A percentile compares a stretch with the other conserved stretches of the same genome.
Conservation (phyloP, 164 flowering plant species). For the Vitis rotundifolia region DNA sequence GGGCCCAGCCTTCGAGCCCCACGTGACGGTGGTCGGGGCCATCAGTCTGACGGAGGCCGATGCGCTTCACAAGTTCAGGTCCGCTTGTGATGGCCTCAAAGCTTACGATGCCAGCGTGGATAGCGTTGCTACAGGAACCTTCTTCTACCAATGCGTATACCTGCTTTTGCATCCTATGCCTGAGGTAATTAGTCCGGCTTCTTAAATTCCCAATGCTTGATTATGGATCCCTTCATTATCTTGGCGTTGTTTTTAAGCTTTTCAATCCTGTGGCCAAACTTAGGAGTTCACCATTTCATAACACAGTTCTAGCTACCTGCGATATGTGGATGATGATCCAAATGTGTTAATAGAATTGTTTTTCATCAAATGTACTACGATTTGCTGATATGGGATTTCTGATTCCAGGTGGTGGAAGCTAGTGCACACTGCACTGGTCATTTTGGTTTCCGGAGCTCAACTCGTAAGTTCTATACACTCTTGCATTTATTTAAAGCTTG, state of each 20-base stretch:
- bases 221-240: not conserved
- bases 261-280: too few species aligned
- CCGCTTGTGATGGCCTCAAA: conserved; percentile 65
- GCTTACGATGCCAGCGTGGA: conserved; percentile 49
- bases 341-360: not conserved
- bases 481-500: too few species aligned
- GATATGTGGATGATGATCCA: too few species aligned
- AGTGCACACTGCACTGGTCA: conserved; percentile 54
- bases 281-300: too few species aligned
- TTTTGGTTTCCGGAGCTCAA: conserved; percentile 55
- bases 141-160: conserved; percentile 71
- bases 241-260: not conserved
- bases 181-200: conserved; percentile 37
- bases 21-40: conserved; percentile 88
- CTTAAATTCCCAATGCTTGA: not conserved
- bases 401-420: conserved; percentile 66
- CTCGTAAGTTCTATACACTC: conserved; percentile 45
- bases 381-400: not conserved
- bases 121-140: conserved; percentile 58
- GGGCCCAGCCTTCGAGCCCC: conserved; percentile 89
- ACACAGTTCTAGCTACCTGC: too few species aligned
- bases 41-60: conserved; percentile 58
- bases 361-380: not conserved
- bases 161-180: conserved; percentile 53
- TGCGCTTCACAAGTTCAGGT: conserved; percentile 54